phyloP scores from a whole-genome alignment of 805 yeast genomes.

The Vanderwaltozyma tropicalis region DNA sequence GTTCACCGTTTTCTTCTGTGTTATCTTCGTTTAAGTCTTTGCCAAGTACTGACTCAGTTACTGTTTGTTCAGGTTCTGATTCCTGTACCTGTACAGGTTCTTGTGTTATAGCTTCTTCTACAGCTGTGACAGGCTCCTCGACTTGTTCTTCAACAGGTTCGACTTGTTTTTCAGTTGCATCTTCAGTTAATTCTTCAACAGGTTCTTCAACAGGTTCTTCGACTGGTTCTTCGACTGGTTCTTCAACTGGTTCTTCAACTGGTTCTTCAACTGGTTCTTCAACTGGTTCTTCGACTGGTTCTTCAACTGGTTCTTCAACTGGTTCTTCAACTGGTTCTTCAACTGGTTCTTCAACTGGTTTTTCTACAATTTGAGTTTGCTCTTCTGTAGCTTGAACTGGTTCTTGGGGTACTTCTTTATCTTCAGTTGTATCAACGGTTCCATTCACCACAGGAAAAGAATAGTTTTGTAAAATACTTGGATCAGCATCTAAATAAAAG shows the following conservation, averaged over 20 bases:
- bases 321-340: not conserved
- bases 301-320: not conserved
- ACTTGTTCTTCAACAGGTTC: not conserved
- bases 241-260: not conserved
- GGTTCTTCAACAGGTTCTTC: not conserved
- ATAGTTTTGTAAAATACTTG: slow-evolving; percentile 33
- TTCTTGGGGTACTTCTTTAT: not conserved
- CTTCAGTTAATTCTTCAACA: not conserved
- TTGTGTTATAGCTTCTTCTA: not conserved
- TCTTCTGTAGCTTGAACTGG: not conserved
- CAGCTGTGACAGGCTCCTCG: not conserved
- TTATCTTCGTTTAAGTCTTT: not conserved
- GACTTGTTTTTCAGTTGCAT: not conserved
- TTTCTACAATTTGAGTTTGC: slow-evolving; percentile 1
- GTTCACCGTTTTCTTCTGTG: not conserved
- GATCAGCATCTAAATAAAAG: slow-evolving; percentile 55
- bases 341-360: not conserved
- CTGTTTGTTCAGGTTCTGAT: not conserved
- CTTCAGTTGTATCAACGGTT: slow-evolving; percentile 23
- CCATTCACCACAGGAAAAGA: slow-evolving; percentile 28
- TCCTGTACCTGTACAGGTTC: not conserved
- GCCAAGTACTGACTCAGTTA: too few relatives aligned
- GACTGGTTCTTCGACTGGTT: not conserved
- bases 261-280: not conserved
- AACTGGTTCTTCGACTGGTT: not conserved